Evolutionary conservation across 768 basidiomycete species (phyloP).

Genomic region (Mycena belliarum): DNA sequence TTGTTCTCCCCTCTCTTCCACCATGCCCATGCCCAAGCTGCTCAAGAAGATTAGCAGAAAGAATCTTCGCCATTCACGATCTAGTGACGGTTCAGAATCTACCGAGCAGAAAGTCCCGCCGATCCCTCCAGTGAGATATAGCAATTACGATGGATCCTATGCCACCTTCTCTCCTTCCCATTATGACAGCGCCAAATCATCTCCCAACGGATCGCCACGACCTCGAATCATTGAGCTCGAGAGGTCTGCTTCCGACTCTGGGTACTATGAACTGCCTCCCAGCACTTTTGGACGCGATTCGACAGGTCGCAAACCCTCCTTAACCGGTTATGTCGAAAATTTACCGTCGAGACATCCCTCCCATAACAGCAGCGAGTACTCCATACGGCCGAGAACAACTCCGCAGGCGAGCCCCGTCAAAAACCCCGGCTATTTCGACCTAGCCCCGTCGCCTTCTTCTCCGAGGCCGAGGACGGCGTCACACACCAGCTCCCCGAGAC

Average conservation of each 20-base stretch:
- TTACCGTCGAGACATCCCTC: constrained; percentile 14
- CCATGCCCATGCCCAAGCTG: constrained; percentile 15
- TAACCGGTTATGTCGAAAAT: constrained; percentile 9
- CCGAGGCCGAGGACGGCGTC: constrained; percentile 10
- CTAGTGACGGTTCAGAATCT: constrained; percentile 9
- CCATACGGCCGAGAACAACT: neutral
- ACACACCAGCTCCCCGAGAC: neutral
- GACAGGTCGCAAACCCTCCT: neutral
- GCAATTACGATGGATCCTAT: constrained; percentile 8
- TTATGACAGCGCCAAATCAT: constrained; percentile 6
- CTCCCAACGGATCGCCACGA: constrained; percentile 11
- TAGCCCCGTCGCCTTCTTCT: neutral
- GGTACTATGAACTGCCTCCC: constrained; percentile 7
- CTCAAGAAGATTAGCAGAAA: constrained; percentile 16
- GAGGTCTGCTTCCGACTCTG: constrained; percentile 2
- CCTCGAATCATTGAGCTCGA: constrained; percentile 2
- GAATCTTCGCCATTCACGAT: constrained; percentile 11
- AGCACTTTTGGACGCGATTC: neutral
- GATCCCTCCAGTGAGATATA: constrained; percentile 4
- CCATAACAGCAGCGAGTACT: constrained; percentile 8
- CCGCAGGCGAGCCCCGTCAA: constrained; percentile 4
- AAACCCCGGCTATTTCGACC: constrained; percentile 5
- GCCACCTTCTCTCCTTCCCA: neutral
- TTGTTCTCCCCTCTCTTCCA: too few relatives aligned
- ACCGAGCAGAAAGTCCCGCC: constrained; percentile 11